Base-by-base conservation (phyloP, 1,284 basidiomycete genomes). In the Leccinum solheimii region DNA sequence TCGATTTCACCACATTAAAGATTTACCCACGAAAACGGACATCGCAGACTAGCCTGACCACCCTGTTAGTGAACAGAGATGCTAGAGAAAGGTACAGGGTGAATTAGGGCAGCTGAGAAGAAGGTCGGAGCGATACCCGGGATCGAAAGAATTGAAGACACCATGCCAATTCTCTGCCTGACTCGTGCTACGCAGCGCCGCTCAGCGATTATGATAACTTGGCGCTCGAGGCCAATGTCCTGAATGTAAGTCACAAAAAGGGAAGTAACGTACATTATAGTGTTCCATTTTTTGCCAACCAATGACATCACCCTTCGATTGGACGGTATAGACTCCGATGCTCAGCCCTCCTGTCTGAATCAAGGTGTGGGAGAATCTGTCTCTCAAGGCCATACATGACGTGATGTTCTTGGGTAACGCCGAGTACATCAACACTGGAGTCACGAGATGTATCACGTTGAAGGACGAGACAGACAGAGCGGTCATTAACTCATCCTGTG, bases 351-450 rank as follows among this genome's bases (percentile, higher is more conserved):
- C 75, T 10, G 64, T 58, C 49, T 67, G 69, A 30, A 74, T 45
- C 76, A 5, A 79, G 74, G 58, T 79, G 78, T 6, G 76, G 74
- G 56, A 71, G 76, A 40, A 77, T 65, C 50, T 67, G 64, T 52
- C 62, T 52, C 26, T 69, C 1, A 69, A 49, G 9, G 57, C n/a
- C 27, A 73, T 66, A 59, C 71, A 78, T 23, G 57, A 61, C 26
- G 62, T 61, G 19, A 70, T 45, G 7, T 54, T n/a, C 10, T 32
- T 30, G 3, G 65, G 62, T 16, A 72, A 60, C 5, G 59, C 60
- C 49, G 56, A 50, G 52, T 63, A 64, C 65, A 75, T 66, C 5
- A 75, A 63, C 21, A 72, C 60, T 1, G 77, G 75, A 0, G 75
- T 68, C 30, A 76, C 75, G 6, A 79, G 62, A 60, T 73, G 70